phyloP scores from a whole-genome alignment of 1,284 basidiomycete species.

The Fomitopsis schrenkii region DNA sequence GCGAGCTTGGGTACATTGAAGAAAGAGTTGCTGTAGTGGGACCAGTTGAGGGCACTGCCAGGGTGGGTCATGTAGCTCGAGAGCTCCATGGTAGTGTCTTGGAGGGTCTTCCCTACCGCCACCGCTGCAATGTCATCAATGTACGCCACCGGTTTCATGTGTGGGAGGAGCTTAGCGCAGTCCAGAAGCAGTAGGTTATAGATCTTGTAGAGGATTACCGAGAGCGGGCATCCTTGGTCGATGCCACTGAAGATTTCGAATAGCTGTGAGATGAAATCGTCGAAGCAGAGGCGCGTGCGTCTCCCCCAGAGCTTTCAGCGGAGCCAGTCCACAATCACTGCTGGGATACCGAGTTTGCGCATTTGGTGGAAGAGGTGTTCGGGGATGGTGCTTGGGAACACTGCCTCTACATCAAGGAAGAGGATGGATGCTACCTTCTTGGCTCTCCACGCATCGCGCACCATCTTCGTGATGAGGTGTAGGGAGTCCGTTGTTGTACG shows the following conservation, averaged over 20 bases:
- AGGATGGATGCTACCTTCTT: slow-evolving; percentile 24
- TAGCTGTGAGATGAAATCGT: slow-evolving; percentile 23
- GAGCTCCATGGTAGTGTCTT: slow-evolving; percentile 14
- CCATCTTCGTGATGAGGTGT: slow-evolving; percentile 24
- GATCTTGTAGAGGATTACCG: slow-evolving; percentile 27
- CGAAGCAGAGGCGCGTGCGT: slow-evolving; percentile 23
- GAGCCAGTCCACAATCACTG: slow-evolving; percentile 21
- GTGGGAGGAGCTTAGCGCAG: slow-evolving; percentile 4
- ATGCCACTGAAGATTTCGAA: slow-evolving; percentile 27
- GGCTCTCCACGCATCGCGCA: slow-evolving; percentile 32
- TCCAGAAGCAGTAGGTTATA: slow-evolving; percentile 30
- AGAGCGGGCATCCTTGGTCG: slow-evolving; percentile 32
- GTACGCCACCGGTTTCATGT: slow-evolving; percentile 13
- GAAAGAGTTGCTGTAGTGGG: slow-evolving; percentile 16
- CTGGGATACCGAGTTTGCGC: slow-evolving; percentile 21
- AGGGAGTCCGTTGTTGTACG: slow-evolving; percentile 35
- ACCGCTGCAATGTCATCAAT: slow-evolving; percentile 27
- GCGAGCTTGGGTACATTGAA: slow-evolving; percentile 24
- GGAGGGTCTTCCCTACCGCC: slow-evolving; percentile 10
- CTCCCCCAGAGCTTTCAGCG: slow-evolving; percentile 17
- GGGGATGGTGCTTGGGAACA: not conserved
- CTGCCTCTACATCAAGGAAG: slow-evolving; percentile 19
- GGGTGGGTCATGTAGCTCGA: slow-evolving; percentile 15
- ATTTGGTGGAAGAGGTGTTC: no score
- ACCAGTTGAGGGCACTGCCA: slow-evolving; percentile 20